Percentiles rank a stretch among this genome's conserved stretches.
These are phyloP conservation scores for Aureobasidium leucospermi DNA, from an alignment of 2,329 filamentous ascomycete species.

Conservation along the genomic window DNA sequence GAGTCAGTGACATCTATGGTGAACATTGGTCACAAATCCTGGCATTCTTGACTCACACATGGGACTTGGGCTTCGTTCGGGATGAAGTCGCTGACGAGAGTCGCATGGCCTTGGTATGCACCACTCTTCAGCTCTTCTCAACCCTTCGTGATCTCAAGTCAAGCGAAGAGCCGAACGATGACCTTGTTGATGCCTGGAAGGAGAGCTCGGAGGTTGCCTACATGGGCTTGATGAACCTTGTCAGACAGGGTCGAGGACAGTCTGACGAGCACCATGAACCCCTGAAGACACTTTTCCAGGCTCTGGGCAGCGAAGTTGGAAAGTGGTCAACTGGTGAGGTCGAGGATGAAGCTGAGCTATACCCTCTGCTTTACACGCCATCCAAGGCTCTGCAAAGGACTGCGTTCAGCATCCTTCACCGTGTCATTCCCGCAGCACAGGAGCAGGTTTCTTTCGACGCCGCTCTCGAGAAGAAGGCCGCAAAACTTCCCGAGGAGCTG, in stretches of 20 bases:
- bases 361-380: constrained; percentile 66
- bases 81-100: constrained; percentile 17
- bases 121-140: constrained; percentile 64
- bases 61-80: constrained; percentile 20
- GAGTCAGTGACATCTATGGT: constrained; percentile 76
- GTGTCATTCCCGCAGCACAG: constrained; percentile 68
- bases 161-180: constrained; percentile 68
- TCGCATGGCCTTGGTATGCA: constrained; percentile 46
- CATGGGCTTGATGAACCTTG: constrained; percentile 53
- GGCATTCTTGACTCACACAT: constrained; percentile 29
- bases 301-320: constrained; percentile 62
- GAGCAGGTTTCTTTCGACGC: constrained; percentile 75
- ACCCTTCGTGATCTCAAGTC: constrained; percentile 51
- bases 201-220: constrained; percentile 52
- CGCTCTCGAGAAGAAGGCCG: constrained; percentile 62
- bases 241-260: constrained; percentile 44
- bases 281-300: constrained; percentile 64
- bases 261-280: constrained; percentile 55
- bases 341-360: constrained; percentile 61
- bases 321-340: constrained; percentile 57
- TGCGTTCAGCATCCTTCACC: constrained; percentile 72
- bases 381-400: constrained; percentile 70
- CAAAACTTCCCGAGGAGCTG: constrained; percentile 73
- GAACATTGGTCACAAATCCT: constrained; percentile 65
- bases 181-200: constrained; percentile 67